A percentile compares a stretch with the other conserved stretches of the same genome.
Evolutionary conservation across 2,329 filamentous ascomycete species (phyloP).

Genomic region (Microcyclospora tardicrescens): DNA sequence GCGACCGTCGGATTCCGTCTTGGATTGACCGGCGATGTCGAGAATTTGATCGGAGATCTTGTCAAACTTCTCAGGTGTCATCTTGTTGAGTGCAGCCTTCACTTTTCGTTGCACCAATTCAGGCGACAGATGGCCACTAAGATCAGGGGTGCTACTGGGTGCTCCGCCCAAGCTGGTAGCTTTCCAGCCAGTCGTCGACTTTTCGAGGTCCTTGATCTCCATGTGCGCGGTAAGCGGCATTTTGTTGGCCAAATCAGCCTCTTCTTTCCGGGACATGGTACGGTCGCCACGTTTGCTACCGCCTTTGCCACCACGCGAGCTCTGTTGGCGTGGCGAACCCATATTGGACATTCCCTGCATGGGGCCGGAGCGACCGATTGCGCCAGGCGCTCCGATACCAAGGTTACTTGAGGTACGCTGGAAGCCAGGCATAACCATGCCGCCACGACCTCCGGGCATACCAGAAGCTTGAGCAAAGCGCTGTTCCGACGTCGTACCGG

Average conservation of each 20-base stretch:
- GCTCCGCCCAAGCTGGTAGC: conserved; percentile 53
- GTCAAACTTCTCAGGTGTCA: conserved; percentile 98
- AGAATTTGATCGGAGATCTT: conserved; percentile 90
- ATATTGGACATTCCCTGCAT: conserved; percentile 48
- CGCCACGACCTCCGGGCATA: conserved; percentile 7
- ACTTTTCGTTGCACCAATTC: conserved; percentile 97
- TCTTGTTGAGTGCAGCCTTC: conserved; percentile 97
- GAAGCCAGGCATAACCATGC: conserved; percentile 31
- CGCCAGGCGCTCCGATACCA: conserved; percentile 27
- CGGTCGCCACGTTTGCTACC: conserved; percentile 50
- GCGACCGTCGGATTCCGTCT: conserved; percentile 85
- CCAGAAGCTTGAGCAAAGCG: conserved; percentile 42
- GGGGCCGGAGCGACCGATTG: conserved; percentile 52
- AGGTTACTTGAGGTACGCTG: conserved; percentile 46
- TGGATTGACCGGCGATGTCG: conserved; percentile 83
- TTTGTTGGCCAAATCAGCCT: conserved; percentile 59
- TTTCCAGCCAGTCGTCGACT: conserved; percentile 76
- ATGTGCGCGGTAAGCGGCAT: conserved; percentile 83
- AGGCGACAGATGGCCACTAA: conserved; percentile 57
- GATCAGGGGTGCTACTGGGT: conserved; percentile 32
- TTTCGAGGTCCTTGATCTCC: conserved; percentile 67
- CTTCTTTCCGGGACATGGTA: conserved; percentile 40
- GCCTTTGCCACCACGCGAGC: conserved; percentile 42
- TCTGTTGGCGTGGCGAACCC: conserved; percentile 50
- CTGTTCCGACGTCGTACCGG: conserved; percentile 64